These are phyloP conservation scores for Colletotrichum coccodes DNA, from an alignment of 2,329 filamentous ascomycete species.

Conservation along the genomic window DNA sequence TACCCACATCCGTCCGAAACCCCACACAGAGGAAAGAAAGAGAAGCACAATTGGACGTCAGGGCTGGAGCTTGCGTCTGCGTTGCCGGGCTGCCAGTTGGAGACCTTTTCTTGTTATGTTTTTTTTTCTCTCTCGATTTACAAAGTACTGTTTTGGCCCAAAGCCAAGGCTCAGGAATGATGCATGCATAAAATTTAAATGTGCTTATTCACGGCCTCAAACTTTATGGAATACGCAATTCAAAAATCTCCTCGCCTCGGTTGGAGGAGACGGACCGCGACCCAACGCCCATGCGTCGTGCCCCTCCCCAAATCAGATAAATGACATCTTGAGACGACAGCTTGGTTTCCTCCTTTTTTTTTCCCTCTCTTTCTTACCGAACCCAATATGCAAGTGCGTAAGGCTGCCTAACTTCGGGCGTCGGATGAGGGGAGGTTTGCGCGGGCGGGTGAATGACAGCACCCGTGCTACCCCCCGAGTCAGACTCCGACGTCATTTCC, in stretches of 20 bases:
- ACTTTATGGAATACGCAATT: background rate
- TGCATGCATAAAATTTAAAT: background rate
- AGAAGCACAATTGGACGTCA: background rate
- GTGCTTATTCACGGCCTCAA: background rate
- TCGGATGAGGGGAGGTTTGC: background rate
- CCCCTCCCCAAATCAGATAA: background rate
- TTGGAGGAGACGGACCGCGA: background rate
- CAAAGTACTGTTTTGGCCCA: background rate
- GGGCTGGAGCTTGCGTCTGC: conserved; percentile 16
- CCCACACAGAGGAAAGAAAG: background rate
- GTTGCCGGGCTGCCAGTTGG: conserved; percentile 18
- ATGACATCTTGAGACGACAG: conserved; percentile 1
- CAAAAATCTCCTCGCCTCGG: background rate
- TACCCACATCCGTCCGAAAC: background rate
- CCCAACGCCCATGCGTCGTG: background rate
- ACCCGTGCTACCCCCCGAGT: background rate
- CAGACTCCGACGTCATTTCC: conserved; percentile 21
- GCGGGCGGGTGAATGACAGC: background rate
- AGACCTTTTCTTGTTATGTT: background rate
- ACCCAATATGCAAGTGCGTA: conserved; percentile 4
- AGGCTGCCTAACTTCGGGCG: background rate
- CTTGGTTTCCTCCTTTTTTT: too few relatives aligned
- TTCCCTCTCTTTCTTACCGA: conserved; percentile 13
- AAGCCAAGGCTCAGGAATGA: background rate
- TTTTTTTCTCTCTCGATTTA: background rate